A percentile compares a stretch with the other conserved stretches of the same genome.
Evolutionary conservation across 805 yeast genomes (phyloP).

Genomic region (Nakazawaea molendinolei): DNA sequence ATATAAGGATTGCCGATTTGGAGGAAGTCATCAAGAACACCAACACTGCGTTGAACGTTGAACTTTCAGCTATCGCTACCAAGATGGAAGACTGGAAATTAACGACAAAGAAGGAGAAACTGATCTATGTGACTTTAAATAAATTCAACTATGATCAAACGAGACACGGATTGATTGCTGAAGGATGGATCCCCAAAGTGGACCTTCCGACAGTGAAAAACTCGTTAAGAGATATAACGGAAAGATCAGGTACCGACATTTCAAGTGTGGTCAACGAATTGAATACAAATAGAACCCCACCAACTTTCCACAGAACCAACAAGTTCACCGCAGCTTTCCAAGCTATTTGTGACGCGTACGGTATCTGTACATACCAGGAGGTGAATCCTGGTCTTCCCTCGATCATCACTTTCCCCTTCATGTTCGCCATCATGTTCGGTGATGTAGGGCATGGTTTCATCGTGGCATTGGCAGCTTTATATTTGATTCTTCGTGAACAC

Average conservation of each 20-base stretch:
- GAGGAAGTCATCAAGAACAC: slow-evolving; percentile 55
- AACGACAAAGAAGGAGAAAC: slow-evolving; percentile 69
- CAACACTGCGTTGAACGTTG: slow-evolving; percentile 64
- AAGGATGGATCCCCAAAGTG: slow-evolving; percentile 92
- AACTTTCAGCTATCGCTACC: slow-evolving; percentile 70
- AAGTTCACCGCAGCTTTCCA: slow-evolving; percentile 93
- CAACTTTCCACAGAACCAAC: slow-evolving; percentile 91
- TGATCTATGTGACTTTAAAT: slow-evolving; percentile 73
- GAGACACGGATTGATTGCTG: slow-evolving; percentile 85
- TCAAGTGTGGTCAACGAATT: slow-evolving; percentile 52
- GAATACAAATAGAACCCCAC: slow-evolving; percentile 80
- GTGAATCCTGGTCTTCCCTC: slow-evolving; percentile 96
- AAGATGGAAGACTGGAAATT: slow-evolving; percentile 73
- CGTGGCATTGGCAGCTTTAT: slow-evolving; percentile 64
- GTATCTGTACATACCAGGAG: slow-evolving; percentile 87
- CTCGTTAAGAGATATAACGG: slow-evolving; percentile 60
- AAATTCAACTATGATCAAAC: slow-evolving; percentile 72
- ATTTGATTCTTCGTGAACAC: slow-evolving; percentile 68
- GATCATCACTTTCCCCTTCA: slow-evolving; percentile 90
- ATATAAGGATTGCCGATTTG: slow-evolving; percentile 31
- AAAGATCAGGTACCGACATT: slow-evolving; percentile 34
- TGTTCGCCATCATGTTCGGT: slow-evolving; percentile 99
- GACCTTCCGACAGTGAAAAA: slow-evolving; percentile 63
- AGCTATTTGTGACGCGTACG: slow-evolving; percentile 90
- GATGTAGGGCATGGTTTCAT: slow-evolving; percentile 95